Base-by-base conservation (phyloP, 306 rosid species). In the Lupinus albus region DNA sequence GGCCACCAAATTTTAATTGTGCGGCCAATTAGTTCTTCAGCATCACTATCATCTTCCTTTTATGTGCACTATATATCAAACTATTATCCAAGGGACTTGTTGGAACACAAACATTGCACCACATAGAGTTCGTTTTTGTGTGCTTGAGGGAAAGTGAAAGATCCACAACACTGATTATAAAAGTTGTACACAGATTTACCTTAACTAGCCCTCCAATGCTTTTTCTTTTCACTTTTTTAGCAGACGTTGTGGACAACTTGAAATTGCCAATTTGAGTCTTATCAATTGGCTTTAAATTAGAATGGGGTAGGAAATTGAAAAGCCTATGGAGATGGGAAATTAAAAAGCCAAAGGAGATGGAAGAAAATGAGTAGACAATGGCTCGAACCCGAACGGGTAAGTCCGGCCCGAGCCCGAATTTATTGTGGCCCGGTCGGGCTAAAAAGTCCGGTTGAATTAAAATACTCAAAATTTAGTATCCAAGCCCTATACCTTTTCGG, bases 1-100 rank as follows among this genome's bases (percentile, higher is more conserved):
- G 99, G 99, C 99, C 99, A 93, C 99, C 99, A 93, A 82, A 93
- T 86, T 88, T 90, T 93, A 76, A 93, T 80, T 84, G 90, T 82
- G 85, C 94, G 85, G 72, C 96, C 96, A 50, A 80, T 86, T 76
- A 93, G 84, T 76, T 90, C 87, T 70, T 85, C 99, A 11, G 78
- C 61, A 70, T 90, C 87, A 73, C 33, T 91, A 74, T 80, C 88
- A 70, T 68, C 84, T 57, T 81, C 82, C 84, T 84, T 90, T 67
- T 73, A 80, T 54, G 82, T 84, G 78, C 85, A 82, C 99, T 93
- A 46, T 52, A 75, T 50, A 63, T 72, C 42, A 70, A 64, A 68
- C 64, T 71, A 74, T 38, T 11, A 56, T 61, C 55, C 30, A 57
- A 69, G 74, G 72, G 32, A 49, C 61, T 51, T 12, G 42, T 61